A percentile compares a stretch with the other conserved stretches of the same genome.
Conservation (phyloP, 1,284 basidiomycete genomes). For the Microbotryomycetes sp. region DNA sequence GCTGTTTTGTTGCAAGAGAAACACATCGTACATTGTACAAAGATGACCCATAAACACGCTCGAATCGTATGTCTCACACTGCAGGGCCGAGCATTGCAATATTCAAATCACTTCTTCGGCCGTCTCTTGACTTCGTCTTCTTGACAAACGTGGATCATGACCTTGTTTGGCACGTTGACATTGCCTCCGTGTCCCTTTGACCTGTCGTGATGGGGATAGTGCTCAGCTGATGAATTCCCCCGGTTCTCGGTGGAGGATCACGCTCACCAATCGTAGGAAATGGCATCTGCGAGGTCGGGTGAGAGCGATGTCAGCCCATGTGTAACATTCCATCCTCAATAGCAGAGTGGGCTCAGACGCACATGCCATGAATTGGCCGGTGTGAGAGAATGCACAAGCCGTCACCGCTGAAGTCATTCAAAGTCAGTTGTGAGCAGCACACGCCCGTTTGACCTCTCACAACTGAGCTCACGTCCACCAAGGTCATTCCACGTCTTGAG, state of each 20-base stretch:
- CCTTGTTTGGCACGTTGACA: conserved; percentile 1
- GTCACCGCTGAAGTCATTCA: background rate
- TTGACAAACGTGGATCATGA: conserved; percentile 8
- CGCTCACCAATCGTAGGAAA: conserved; percentile 17
- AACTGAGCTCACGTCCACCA: conserved; percentile 4
- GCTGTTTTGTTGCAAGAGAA: too few relatives aligned
- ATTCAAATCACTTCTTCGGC: conserved; percentile 18
- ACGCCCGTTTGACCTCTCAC: too few relatives aligned
- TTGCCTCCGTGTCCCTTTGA: conserved; percentile 7
- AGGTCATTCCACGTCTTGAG: background rate
- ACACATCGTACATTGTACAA: too few relatives aligned
- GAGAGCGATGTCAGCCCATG: too few relatives aligned
- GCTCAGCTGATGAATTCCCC: background rate
- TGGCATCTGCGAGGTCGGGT: background rate
- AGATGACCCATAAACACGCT: too few relatives aligned
- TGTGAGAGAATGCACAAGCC: conserved; percentile 3
- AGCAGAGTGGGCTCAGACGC: background rate
- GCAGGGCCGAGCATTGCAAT: too few relatives aligned
- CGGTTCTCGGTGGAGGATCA: background rate
- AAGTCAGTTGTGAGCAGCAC: too few relatives aligned
- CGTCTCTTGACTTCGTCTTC: conserved; percentile 12
- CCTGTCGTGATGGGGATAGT: background rate
- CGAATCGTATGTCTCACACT: too few relatives aligned
- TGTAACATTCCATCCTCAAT: background rate
- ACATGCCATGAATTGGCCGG: conserved; percentile 11